A percentile compares a stretch with the other conserved stretches of the same genome.
These are phyloP conservation scores for Diaporthe eres DNA, from an alignment of 2,329 filamentous ascomycete genomes.

Conservation along the genomic window DNA sequence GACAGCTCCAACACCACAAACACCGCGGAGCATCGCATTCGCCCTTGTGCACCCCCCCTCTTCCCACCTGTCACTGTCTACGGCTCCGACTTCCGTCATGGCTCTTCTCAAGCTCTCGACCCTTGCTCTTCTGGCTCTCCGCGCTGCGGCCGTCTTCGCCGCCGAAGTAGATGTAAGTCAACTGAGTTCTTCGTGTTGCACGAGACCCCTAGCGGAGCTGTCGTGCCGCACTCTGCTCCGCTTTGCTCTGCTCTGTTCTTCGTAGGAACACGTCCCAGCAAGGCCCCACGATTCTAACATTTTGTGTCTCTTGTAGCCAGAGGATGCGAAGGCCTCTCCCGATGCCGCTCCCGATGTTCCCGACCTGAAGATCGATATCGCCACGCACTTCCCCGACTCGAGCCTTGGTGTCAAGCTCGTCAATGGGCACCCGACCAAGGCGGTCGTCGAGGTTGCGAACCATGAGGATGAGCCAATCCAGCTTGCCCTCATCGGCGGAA, in stretches of 20 bases:
- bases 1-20: conserved; percentile 26
- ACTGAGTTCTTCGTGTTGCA: conserved; percentile 44
- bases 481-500: conserved; percentile 83
- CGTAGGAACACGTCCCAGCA: background rate
- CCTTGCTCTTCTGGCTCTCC: conserved; percentile 79
- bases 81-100: conserved; percentile 66
- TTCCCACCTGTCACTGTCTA: conserved; percentile 36
- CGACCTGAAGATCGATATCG: conserved; percentile 75
- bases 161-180: conserved; percentile 70
- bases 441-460: conserved; percentile 87
- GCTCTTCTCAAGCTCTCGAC: conserved; percentile 80
- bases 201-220: background rate
- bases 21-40: conserved; percentile 39
- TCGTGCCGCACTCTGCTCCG: background rate
- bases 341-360: conserved; percentile 47
- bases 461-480: conserved; percentile 82
- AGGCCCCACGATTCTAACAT: conserved; percentile 31
- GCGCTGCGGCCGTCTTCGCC: conserved; percentile 75
- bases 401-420: conserved; percentile 96
- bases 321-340: conserved; percentile 44
- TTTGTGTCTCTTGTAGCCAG: conserved; percentile 41
- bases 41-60: conserved; percentile 33
- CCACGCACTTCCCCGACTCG: conserved; percentile 74
- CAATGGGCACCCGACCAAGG: conserved; percentile 89
- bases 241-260: background rate